Evolutionary conservation across 2,329 filamentous ascomycete genomes (phyloP).

Genomic region (Nigrospora sphaerica): DNA sequence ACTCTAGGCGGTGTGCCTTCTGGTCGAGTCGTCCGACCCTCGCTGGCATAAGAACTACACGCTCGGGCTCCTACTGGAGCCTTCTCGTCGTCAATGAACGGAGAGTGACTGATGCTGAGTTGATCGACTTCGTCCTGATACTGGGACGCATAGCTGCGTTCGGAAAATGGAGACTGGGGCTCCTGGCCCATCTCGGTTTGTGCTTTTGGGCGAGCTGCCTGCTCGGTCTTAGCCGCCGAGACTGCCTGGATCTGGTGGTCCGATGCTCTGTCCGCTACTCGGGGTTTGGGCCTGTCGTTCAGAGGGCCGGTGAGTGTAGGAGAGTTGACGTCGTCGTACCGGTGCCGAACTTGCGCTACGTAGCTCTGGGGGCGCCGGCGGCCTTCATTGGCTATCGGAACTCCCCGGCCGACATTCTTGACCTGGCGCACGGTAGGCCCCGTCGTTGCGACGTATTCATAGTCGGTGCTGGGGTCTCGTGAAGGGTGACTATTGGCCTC

Average conservation of each 20-base stretch:
- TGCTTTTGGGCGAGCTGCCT: no score
- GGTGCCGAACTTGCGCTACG: neutral
- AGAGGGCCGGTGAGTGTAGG: no score
- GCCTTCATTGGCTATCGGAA: slow-evolving; percentile 2
- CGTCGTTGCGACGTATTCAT: neutral
- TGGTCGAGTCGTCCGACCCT: no score
- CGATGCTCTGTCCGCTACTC: no score
- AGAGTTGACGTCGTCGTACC: neutral
- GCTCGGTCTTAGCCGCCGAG: no score
- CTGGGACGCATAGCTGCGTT: neutral
- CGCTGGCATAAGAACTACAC: no score
- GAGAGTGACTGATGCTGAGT: neutral
- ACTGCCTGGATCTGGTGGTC: no score
- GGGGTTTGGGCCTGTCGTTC: no score
- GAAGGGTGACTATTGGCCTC: neutral
- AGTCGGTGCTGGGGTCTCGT: slow-evolving; percentile 5
- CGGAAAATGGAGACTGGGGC: no score
- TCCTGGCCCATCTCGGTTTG: no score
- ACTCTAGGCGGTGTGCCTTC: no score
- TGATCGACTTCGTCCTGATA: slow-evolving; percentile 1
- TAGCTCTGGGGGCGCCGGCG: slow-evolving; percentile 2
- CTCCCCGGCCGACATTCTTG: neutral
- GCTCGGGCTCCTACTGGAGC: slow-evolving; percentile 3
- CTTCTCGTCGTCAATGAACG: neutral
- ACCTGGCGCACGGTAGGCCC: neutral